Evolutionary conservation across 2,329 filamentous ascomycete genomes (phyloP).

Genomic region (Pseudogymnoascus sp.): DNA sequence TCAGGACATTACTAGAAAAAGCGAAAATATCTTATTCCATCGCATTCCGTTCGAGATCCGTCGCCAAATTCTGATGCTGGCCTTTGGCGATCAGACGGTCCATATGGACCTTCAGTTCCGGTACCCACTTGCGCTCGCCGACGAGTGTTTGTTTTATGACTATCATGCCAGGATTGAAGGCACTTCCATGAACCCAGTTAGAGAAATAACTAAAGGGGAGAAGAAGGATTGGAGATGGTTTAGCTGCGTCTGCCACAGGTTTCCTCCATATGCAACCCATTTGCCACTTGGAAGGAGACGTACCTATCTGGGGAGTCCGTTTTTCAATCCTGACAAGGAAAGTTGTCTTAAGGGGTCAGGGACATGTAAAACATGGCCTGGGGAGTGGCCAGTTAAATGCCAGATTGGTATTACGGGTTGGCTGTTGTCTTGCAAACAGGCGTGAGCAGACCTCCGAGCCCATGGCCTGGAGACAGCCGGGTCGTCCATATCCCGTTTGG

Average conservation of each 20-base stretch:
- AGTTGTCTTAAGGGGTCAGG: not conserved
- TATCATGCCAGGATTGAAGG: not conserved
- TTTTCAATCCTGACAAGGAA: not conserved
- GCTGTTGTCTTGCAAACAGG: not conserved
- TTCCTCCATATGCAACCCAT: not conserved
- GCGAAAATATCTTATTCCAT: not conserved
- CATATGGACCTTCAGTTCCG: not conserved
- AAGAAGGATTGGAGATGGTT: not conserved
- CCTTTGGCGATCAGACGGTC: not conserved
- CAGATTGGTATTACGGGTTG: not conserved
- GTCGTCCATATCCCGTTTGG: not conserved
- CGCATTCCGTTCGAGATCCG: not conserved
- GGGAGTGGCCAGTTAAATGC: not conserved
- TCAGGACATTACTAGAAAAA: not conserved
- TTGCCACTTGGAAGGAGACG: not conserved
- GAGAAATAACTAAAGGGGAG: not conserved
- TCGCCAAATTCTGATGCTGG: not conserved
- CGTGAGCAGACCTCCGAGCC: not conserved
- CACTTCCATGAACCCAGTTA: too few relatives aligned
- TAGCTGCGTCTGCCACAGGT: not conserved
- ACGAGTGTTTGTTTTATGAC: too few relatives aligned
- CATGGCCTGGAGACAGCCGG: not conserved
- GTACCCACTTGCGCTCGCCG: not conserved
- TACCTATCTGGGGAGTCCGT: not conserved
- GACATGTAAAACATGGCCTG: not conserved